These are phyloP conservation scores for Phytophthora pistaciae DNA, from an alignment of 352 stramenopile species.

Conservation along the genomic window DNA sequence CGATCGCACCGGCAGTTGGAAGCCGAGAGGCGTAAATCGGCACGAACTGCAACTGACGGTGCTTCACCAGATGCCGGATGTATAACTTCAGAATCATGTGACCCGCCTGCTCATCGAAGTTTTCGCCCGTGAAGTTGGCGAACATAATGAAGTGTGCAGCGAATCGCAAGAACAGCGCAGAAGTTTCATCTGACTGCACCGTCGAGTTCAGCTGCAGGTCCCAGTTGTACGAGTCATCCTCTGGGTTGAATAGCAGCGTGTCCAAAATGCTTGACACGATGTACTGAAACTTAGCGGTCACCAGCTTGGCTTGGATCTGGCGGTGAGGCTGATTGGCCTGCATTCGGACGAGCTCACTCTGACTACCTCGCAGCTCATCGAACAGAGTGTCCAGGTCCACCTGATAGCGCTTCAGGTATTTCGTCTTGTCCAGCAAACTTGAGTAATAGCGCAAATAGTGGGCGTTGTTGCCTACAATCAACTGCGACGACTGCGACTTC, in stretches of 20 bases:
- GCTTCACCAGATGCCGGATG: conserved; percentile 84
- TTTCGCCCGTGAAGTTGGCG: conserved; percentile 69
- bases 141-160: conserved; percentile 86
- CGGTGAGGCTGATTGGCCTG: conserved; percentile 79
- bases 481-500: conserved; percentile 78
- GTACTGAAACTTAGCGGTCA: conserved; percentile 77
- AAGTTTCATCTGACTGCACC: conserved; percentile 52
- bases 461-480: conserved; percentile 74
- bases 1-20: conserved; percentile 60
- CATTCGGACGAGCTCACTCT: conserved; percentile 66
- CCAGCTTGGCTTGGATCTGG: conserved; percentile 84
- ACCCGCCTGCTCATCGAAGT: conserved; percentile 65
- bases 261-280: conserved; percentile 80
- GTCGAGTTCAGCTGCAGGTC: conserved; percentile 59
- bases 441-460: conserved; percentile 69
- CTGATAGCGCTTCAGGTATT: conserved; percentile 80
- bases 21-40: conserved; percentile 78
- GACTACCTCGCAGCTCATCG: conserved; percentile 73
- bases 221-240: conserved; percentile 73
- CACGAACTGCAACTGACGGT: conserved; percentile 78
- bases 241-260: conserved; percentile 53
- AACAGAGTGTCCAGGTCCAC: conserved; percentile 79
- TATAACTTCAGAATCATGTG: conserved; percentile 89
- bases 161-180: conserved; percentile 78
- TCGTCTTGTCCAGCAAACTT: conserved; percentile 72